Base-by-base conservation (phyloP, 768 basidiomycete genomes). In the Crucibulum laeve region DNA sequence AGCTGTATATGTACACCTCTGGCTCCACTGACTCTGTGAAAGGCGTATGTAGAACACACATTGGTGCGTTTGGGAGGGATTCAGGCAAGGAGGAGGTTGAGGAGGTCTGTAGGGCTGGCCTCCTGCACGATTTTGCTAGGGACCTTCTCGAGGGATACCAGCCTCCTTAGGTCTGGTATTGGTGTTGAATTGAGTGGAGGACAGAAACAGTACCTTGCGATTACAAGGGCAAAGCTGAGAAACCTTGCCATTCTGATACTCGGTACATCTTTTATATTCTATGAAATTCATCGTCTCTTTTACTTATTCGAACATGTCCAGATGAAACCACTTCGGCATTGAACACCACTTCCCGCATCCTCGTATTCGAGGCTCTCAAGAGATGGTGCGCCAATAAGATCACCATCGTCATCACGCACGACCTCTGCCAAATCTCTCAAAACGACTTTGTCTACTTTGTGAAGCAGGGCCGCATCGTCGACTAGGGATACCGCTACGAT, bases 381-480 rank as follows among this genome's bases (percentile, higher is more conserved):
- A 62, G 63, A 2, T 91, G 87, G 86, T 73, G 90, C 5, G 56
- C 59, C 13, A 85, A 87, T 66, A 82, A 80, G 53, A 97, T 91
- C 4, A 96, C 91, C 4, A 83, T 94, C 58, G 84, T 94, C 49
- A 96, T 97, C 59, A 97, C 95, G 0, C 95, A 98, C 62, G 96
- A 98, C 53, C 79, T 98, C 14, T 83, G 84, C 1, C 89, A 93
- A 52, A 87, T 99, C 50, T 63, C 65, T 15, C 41, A 66, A 0
- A 61, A 69, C 11, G 94, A 97, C 61, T 97, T 96, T 51, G 90
- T 96, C 10, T 96, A 98, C 58, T 88, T 97, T 2, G 81, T 99
- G 70, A 80, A 82, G 51, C 73, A 80, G 15, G 95, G 94, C 0
- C 53, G 59, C 0, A 79, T 96, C 23, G 84, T 84, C 37, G 91